phyloP scores from a whole-genome alignment of 2,329 filamentous ascomycete genomes.

The Acrodontium crateriforme region DNA sequence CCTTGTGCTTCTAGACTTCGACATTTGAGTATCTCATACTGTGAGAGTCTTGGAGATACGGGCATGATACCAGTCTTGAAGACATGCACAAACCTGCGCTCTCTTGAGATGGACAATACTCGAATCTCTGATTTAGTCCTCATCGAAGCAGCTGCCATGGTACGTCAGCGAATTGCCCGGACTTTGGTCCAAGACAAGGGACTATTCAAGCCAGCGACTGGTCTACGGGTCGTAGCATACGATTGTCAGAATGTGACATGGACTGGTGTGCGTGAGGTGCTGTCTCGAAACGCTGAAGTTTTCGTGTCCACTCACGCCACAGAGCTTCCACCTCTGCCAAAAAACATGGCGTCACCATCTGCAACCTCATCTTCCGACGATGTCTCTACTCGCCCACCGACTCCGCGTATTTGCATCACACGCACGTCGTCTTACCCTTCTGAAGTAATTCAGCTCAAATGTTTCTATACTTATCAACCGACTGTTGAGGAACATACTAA shows the following conservation, averaged over 20 bases:
- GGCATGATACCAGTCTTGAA: constrained; percentile 77
- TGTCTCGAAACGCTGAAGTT: constrained; percentile 71
- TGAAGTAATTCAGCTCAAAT: constrained; percentile 76
- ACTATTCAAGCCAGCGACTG: constrained; percentile 34
- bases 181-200: constrained; percentile 26
- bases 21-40: constrained; percentile 81
- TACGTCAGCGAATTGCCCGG: constrained; percentile 42
- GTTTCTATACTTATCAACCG: constrained; percentile 90
- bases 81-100: constrained; percentile 53
- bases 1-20: constrained; percentile 58
- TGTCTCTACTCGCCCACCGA: constrained; percentile 2
- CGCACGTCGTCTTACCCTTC: constrained; percentile 46
- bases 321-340: constrained; percentile 14
- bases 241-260: constrained; percentile 89
- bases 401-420: constrained; percentile 16
- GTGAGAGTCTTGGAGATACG: constrained; percentile 67
- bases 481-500: constrained; percentile 90
- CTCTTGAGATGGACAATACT: constrained; percentile 84
- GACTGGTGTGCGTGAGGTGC: constrained; percentile 76
- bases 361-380: constrained; percentile 17
- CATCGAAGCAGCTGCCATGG: constrained; percentile 68
- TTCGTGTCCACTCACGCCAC: constrained; percentile 32
- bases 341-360: constrained; percentile 2
- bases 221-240: constrained; percentile 68
- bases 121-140: constrained; percentile 76